Conservation (phyloP, 2,329 filamentous ascomycete genomes). For the Myriosclerotinia scirpicola region DNA sequence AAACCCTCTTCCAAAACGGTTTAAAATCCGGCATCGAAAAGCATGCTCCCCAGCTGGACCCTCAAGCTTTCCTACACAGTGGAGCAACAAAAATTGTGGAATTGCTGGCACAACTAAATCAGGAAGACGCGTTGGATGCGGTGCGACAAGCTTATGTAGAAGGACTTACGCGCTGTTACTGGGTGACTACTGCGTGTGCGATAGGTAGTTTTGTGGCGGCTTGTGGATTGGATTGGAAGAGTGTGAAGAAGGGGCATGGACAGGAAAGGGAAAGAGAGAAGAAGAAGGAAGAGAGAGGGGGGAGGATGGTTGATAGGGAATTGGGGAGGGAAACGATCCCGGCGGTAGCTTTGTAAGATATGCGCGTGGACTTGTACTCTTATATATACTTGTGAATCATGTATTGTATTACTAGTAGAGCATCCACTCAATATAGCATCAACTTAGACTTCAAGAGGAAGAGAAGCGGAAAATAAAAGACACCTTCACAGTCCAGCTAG, state of each 20-base stretch:
- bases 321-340: neutral
- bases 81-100: slow-evolving; percentile 52
- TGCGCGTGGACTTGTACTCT: neutral
- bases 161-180: slow-evolving; percentile 53
- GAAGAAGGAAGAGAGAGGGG: slow-evolving; percentile 9
- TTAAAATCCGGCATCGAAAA: slow-evolving; percentile 53
- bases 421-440: neutral
- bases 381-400: neutral
- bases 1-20: slow-evolving; percentile 66
- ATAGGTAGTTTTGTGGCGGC: slow-evolving; percentile 48
- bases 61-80: slow-evolving; percentile 51
- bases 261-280: slow-evolving; percentile 25
- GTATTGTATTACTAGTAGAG: slow-evolving; percentile 3
- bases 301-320: neutral
- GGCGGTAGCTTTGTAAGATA: neutral
- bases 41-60: slow-evolving; percentile 49
- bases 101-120: slow-evolving; percentile 46
- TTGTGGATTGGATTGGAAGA: slow-evolving; percentile 53
- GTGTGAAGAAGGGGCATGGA: slow-evolving; percentile 48
- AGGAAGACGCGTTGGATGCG: slow-evolving; percentile 45
- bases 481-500: neutral
- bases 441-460: neutral
- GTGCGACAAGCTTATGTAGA: slow-evolving; percentile 58
- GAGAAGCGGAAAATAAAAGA: neutral
- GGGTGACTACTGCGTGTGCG: slow-evolving; percentile 52